Evolutionary conservation across 768 basidiomycete genomes (phyloP).

Genomic region (Coprinellus micaceus): DNA sequence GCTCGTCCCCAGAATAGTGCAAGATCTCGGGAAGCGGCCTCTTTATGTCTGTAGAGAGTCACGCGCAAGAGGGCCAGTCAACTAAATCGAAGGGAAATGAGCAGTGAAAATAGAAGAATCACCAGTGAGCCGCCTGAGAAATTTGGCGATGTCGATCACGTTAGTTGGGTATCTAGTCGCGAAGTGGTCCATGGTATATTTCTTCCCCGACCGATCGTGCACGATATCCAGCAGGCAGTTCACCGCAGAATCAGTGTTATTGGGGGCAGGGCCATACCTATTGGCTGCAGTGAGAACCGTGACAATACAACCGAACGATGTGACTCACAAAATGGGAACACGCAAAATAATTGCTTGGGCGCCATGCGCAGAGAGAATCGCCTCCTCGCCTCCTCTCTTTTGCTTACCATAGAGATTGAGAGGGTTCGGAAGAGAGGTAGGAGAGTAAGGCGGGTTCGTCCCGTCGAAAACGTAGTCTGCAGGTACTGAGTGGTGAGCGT

Average conservation of each 20-base stretch:
- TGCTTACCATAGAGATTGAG: conserved; percentile 85
- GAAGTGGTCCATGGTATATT: conserved; percentile 94
- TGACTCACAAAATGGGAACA: conserved; percentile 80
- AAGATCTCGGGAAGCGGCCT: conserved; percentile 63
- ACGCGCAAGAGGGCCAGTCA: not conserved
- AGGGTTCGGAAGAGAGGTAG: conserved; percentile 71
- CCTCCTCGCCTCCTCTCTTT: conserved; percentile 84
- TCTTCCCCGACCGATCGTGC: conserved; percentile 79
- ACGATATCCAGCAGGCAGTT: conserved; percentile 88
- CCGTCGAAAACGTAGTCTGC: conserved; percentile 96
- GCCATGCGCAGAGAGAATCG: conserved; percentile 56
- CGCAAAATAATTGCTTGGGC: conserved; percentile 70
- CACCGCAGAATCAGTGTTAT: conserved; percentile 84
- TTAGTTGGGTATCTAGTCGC: conserved; percentile 93
- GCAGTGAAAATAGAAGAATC: not conserved
- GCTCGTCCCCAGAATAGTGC: conserved; percentile 81
- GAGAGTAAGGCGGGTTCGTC: conserved; percentile 83
- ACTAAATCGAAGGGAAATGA: not conserved
- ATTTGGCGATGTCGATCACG: conserved; percentile 80
- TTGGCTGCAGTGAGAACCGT: no score
- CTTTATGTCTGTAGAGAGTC: conserved; percentile 28
- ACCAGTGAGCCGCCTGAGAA: conserved; percentile 77
- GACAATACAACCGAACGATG: no score
- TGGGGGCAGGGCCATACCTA: conserved; percentile 84
- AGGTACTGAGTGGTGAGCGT: conserved; percentile 1